Conservation (phyloP, 169 alveolate species). For the Neospora caninum region DNA sequence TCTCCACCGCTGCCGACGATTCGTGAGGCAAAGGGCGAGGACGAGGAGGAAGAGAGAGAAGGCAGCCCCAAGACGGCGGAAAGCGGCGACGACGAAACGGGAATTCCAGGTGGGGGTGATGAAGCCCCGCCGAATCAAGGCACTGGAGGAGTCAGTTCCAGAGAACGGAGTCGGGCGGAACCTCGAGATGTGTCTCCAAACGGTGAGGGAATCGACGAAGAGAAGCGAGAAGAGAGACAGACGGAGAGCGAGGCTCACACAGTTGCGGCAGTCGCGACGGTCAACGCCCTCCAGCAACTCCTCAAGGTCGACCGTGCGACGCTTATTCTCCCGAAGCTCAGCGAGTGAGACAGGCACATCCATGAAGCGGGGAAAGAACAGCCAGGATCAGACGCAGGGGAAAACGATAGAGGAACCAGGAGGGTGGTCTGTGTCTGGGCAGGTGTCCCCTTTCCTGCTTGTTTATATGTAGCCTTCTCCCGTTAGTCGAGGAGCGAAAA, state of each 20-base stretch:
- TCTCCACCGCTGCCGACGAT: neutral
- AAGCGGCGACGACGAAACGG: neutral
- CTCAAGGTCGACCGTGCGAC: constrained; percentile 21
- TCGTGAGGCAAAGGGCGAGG: neutral
- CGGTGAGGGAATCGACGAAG: neutral
- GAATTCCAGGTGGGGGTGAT: neutral
- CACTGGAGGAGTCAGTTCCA: neutral
- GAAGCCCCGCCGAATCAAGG: neutral
- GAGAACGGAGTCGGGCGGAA: neutral
- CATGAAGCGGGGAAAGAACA: too few relatives aligned
- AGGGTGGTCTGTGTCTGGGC: too few relatives aligned
- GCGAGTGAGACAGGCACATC: neutral
- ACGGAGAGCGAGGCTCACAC: neutral
- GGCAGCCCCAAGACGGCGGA: neutral
- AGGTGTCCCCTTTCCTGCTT: too few relatives aligned
- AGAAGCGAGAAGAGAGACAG: neutral
- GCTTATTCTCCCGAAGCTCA: constrained; percentile 24
- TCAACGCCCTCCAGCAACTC: constrained; percentile 23
- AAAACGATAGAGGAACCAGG: too few relatives aligned
- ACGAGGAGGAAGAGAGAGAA: neutral
- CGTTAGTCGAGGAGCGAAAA: too few relatives aligned
- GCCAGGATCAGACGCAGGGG: too few relatives aligned
- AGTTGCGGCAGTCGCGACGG: constrained; percentile 33
- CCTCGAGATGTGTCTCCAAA: too few relatives aligned
- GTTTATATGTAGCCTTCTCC: too few relatives aligned